A percentile compares a stretch with the other conserved stretches of the same genome.
Conservation (phyloP, 192 early-diverging fungal genomes). For the Globomyces pollinis-pini region DNA sequence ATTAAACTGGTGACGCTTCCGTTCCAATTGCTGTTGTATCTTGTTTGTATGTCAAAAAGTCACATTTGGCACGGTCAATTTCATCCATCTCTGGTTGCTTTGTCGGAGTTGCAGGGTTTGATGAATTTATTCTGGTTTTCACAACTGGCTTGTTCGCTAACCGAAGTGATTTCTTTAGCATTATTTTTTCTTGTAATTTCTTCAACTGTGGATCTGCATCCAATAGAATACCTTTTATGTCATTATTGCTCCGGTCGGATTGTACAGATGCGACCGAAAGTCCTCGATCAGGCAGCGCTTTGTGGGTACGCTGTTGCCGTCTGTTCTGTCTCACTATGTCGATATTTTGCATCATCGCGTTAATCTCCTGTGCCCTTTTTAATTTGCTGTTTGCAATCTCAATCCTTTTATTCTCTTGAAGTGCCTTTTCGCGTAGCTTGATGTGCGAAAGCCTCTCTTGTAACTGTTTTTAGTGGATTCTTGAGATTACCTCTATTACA, state of each 20-base stretch:
- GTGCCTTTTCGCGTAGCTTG: constrained; percentile 13
- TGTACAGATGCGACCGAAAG: not conserved
- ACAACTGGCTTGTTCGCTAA: no score
- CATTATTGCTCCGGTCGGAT: not conserved
- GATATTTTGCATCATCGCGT: constrained; percentile 33
- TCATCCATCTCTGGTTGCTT: no score
- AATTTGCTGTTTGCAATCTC: constrained; percentile 30
- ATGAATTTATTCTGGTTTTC: no score
- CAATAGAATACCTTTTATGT: not conserved
- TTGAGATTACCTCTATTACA: constrained; percentile 29
- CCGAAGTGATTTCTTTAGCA: not conserved
- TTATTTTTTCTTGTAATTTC: not conserved
- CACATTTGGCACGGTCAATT: no score
- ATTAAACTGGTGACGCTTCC: no score
- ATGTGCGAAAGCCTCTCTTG: constrained; percentile 40
- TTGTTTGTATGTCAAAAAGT: no score
- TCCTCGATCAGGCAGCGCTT: not conserved
- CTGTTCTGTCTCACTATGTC: constrained; percentile 27
- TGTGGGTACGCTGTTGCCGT: not conserved
- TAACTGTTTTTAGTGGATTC: constrained; percentile 26
- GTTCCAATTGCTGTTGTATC: no score
- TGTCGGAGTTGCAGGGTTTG: no score
- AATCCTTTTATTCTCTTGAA: constrained; percentile 20
- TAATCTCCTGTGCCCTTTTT: constrained; percentile 16
- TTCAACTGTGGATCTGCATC: not conserved